These are phyloP conservation scores for Penicillium palitans DNA, from an alignment of 2,329 filamentous ascomycete genomes.

Conservation along the genomic window DNA sequence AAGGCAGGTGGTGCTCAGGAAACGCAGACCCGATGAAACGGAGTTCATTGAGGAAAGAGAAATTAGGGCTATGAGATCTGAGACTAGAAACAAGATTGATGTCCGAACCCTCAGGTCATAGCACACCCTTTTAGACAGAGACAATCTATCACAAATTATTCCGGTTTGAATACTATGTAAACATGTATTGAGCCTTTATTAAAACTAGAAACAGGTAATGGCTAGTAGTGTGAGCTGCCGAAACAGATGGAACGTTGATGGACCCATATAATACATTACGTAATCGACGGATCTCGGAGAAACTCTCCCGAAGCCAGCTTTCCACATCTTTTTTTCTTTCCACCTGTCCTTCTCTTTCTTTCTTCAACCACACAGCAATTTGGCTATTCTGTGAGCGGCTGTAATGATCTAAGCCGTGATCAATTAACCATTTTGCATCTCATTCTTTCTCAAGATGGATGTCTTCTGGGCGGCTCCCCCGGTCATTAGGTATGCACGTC, in stretches of 20 bases:
- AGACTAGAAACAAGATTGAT: neutral
- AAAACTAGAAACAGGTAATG: neutral
- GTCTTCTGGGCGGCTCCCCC: slow-evolving; percentile 66
- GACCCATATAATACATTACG: neutral
- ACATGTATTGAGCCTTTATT: neutral
- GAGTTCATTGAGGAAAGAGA: neutral
- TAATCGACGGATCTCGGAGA: slow-evolving; percentile 19
- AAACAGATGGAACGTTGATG: neutral
- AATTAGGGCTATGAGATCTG: neutral
- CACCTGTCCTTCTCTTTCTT: slow-evolving; percentile 19
- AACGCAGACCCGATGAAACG: neutral
- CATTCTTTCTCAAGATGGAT: slow-evolving; percentile 50
- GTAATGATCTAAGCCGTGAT: slow-evolving; percentile 16
- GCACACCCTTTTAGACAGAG: neutral
- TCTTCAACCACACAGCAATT: slow-evolving; percentile 8
- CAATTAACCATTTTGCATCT: slow-evolving; percentile 18
- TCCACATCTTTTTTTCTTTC: slow-evolving; percentile 24
- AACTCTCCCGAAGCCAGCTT: slow-evolving; percentile 16
- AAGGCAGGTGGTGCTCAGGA: neutral
- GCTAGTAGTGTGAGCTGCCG: neutral
- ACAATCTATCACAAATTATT: neutral
- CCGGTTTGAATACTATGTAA: neutral
- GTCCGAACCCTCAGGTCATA: neutral
- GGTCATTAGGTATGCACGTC: slow-evolving; percentile 60
- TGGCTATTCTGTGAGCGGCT: slow-evolving; percentile 7